Evolutionary conservation across 805 yeast genomes (phyloP).

Genomic region (Metschnikowia continentalis): DNA sequence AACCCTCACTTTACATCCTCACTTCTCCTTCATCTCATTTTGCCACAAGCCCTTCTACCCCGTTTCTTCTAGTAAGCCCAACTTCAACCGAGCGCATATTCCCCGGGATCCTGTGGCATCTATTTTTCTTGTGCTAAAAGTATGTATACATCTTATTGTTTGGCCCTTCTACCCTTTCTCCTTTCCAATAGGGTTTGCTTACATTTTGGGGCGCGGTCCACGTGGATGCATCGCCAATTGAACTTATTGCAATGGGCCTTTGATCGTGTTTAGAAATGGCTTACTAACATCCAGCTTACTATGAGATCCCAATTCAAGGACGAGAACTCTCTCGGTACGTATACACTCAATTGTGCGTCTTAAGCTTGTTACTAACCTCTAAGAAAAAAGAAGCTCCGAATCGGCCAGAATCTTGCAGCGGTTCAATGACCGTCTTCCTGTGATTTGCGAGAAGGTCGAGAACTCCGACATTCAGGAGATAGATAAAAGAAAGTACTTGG

Average conservation of each 20-base stretch:
- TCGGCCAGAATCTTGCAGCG: constrained; percentile 85
- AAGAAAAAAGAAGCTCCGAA: constrained; percentile 91
- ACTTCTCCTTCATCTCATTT: neutral
- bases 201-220: constrained; percentile 1
- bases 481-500: constrained; percentile 95
- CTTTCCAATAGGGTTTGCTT: neutral
- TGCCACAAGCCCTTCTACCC: constrained; percentile 1
- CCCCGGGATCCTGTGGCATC: neutral
- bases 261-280: neutral
- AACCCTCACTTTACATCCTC: constrained; percentile 4
- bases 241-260: too few relatives aligned
- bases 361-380: constrained; percentile 10
- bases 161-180: neutral
- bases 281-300: constrained; percentile 9
- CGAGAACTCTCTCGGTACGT: constrained; percentile 90
- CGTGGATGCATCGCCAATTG: constrained; percentile 2
- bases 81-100: neutral
- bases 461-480: constrained; percentile 93
- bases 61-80: neutral
- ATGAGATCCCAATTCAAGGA: constrained; percentile 94
- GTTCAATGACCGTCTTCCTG: constrained; percentile 91
- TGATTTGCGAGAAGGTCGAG: constrained; percentile 95
- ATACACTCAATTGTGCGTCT: neutral
- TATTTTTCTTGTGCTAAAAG: constrained; percentile 1
- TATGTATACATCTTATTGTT: neutral